Conservation (phyloP, 805 yeast species). For the Saccharomycopsis malanga region DNA sequence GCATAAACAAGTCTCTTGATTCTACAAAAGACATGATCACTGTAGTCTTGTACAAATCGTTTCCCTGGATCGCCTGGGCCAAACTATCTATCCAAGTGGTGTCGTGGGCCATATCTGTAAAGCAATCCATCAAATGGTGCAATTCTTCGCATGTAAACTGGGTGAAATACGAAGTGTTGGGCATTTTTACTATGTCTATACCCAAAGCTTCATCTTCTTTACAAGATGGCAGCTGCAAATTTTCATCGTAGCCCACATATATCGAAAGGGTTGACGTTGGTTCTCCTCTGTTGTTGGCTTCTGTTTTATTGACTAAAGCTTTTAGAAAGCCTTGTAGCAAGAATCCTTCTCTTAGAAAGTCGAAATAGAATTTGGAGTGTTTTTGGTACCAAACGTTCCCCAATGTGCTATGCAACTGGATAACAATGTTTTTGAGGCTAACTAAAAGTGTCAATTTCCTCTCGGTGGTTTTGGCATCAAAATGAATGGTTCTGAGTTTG, state of each 20-base stretch:
- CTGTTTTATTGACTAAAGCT: neutral
- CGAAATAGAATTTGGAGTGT: conserved; percentile 1
- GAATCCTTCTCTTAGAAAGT: neutral
- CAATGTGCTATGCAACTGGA: neutral
- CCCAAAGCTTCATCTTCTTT: neutral
- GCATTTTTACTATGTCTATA: neutral
- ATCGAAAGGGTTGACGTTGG: neutral
- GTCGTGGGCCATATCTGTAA: neutral
- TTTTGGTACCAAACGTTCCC: conserved; percentile 1
- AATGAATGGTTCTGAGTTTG: neutral
- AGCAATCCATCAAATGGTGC: neutral
- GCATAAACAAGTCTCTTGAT: neutral
- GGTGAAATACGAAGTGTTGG: neutral
- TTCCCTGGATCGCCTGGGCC: neutral
- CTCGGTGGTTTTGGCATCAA: no score
- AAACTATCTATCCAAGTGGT: conserved; percentile 2
- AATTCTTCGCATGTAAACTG: neutral
- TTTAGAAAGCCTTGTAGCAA: neutral
- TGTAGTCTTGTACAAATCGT: conserved; percentile 2
- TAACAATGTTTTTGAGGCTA: neutral
- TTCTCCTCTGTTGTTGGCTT: neutral
- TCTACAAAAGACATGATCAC: conserved; percentile 2
- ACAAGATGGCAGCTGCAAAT: no score
- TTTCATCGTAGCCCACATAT: neutral
- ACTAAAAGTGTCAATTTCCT: neutral